Evolutionary conservation across 2,329 filamentous ascomycete species (phyloP).

Genomic region (Fusarium sp.): DNA sequence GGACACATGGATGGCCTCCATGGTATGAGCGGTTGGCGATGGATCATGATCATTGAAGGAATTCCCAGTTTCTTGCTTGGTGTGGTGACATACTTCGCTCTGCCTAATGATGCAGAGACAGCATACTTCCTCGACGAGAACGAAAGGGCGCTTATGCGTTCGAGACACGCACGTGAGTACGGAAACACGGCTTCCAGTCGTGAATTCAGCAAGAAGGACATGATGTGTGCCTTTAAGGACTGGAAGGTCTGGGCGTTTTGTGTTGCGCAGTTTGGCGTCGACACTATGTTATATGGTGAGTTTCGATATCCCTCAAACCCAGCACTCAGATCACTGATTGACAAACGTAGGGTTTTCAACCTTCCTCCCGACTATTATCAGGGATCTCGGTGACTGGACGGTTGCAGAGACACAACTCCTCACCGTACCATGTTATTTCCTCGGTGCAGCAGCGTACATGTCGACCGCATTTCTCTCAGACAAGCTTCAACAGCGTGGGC

Average conservation of each 20-base stretch:
- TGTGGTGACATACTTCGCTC: slow-evolving; percentile 45
- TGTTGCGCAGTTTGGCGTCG: slow-evolving; percentile 74
- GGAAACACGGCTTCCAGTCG: slow-evolving; percentile 58
- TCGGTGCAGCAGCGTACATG: slow-evolving; percentile 77
- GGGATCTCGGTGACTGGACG: slow-evolving; percentile 70
- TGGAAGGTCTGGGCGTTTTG: slow-evolving; percentile 81
- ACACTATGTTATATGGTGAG: slow-evolving; percentile 76
- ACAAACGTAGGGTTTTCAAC: slow-evolving; percentile 69
- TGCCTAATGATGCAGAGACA: slow-evolving; percentile 55
- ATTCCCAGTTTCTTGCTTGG: slow-evolving; percentile 53
- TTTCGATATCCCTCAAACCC: background rate
- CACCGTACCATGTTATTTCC: slow-evolving; percentile 80
- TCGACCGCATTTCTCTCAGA: slow-evolving; percentile 73
- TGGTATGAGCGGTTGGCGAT: slow-evolving; percentile 75
- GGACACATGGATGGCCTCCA: slow-evolving; percentile 74
- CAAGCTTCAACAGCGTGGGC: slow-evolving; percentile 69
- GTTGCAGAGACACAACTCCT: slow-evolving; percentile 75
- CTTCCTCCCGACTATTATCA: slow-evolving; percentile 82
- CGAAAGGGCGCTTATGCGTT: slow-evolving; percentile 73
- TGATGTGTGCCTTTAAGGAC: slow-evolving; percentile 73
- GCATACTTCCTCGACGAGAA: slow-evolving; percentile 67
- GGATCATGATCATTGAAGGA: slow-evolving; percentile 70
- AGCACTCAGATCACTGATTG: background rate
- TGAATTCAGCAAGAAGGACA: slow-evolving; percentile 66
- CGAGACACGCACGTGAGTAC: slow-evolving; percentile 52